phyloP scores from a whole-genome alignment of 306 rosid genomes.

The Mucuna pruriens region DNA sequence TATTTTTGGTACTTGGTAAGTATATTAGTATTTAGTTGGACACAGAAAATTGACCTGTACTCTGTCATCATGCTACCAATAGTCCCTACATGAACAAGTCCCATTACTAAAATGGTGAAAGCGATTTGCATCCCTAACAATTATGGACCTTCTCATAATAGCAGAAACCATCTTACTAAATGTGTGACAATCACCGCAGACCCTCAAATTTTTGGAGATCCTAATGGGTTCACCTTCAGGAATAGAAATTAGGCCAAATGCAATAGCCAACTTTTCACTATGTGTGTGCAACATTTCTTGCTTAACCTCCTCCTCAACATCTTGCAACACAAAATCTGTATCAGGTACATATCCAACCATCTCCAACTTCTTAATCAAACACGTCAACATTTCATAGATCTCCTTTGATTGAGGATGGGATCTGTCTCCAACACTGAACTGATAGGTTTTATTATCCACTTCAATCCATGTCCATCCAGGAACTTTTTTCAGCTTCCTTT shows the following conservation, averaged over 20 bases:
- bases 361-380: constrained; percentile 61
- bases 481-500: constrained; percentile 65
- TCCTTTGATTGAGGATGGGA: constrained; percentile 66
- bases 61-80: constrained; percentile 56
- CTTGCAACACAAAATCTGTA: constrained; percentile 72
- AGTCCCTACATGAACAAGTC: constrained; percentile 74
- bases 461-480: constrained; percentile 88
- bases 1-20: not conserved
- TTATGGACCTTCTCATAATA: constrained; percentile 54
- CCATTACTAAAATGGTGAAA: constrained; percentile 83
- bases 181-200: constrained; percentile 87
- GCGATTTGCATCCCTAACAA: constrained; percentile 70
- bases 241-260: constrained; percentile 69
- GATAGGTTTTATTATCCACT: constrained; percentile 55
- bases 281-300: constrained; percentile 64
- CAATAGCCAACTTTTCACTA: constrained; percentile 80
- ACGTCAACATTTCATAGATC: constrained; percentile 55
- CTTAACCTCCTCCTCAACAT: constrained; percentile 82
- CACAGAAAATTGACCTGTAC: not conserved
- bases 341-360: constrained; percentile 71
- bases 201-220: constrained; percentile 77
- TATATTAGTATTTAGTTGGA: not conserved
- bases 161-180: constrained; percentile 72
- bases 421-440: constrained; percentile 69
- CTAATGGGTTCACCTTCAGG: constrained; percentile 59